Evolutionary conservation across 169 alveolate genomes (phyloP), one percentile per base, ranked within the genome.

Genomic region (Plasmodium inui): DNA sequence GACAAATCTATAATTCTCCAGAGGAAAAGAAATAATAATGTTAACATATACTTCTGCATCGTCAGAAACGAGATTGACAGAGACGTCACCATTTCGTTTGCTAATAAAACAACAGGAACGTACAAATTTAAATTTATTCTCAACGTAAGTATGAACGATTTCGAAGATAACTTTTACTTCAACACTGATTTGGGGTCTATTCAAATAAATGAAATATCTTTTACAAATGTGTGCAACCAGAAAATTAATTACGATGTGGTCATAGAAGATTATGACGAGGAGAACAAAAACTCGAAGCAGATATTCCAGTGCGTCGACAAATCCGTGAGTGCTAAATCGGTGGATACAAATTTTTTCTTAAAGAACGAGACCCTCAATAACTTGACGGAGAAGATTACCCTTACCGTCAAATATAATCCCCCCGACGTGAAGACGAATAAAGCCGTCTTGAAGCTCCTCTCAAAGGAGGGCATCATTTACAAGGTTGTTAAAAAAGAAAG

Each of bases 211-310:
- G 94, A 89, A 79, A 80, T 89, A 73, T 89, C 94, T 30, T 89
- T 89, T 89, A 89, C 72, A 28, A 89, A 89, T 89, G 44, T 89
- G 14, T 89, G 94, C 41, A 89, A 89, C 53, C 90, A 80, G n/a
- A 89, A 89, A 89, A 89, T 89, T 57, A 89, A 89, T 73, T 89
- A 89, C 50, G 94, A 89, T 46, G 94, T 89, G 44, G 73, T 89
- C 53, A 89, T 89, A 79, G 94, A 89, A 41, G 89, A 89, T 89
- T 89, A 73, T 89, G 94, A 89, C 14, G 94, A 89, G 72, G 72
- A 73, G n/a, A 79, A 89, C 37, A 78, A 89, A 79, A 89, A 80
- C 34, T 61, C 94, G 1, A 89, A 78, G 71, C 79, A 78, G 4
- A 79, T 89, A 79, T 89, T 89, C 55, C 90, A 89, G 32, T 89